Evolutionary conservation across 2,329 filamentous ascomycete species (phyloP).

Genomic region (Pseudocercospora eumusae): DNA sequence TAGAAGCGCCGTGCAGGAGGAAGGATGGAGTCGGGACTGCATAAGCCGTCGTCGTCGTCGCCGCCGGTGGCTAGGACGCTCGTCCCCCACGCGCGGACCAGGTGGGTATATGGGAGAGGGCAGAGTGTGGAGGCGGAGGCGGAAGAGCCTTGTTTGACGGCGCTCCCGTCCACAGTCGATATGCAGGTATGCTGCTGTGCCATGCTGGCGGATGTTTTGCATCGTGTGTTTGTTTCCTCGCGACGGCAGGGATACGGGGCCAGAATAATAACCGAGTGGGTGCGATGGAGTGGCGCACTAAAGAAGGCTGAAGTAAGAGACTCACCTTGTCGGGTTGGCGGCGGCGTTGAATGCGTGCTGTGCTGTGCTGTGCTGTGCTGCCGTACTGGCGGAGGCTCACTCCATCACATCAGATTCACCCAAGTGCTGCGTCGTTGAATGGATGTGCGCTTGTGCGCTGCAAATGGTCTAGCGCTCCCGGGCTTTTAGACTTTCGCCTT

Average conservation of each 20-base stretch:
- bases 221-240: slow-evolving; percentile 29
- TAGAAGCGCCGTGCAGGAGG: slow-evolving; percentile 17
- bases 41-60: slow-evolving; percentile 12
- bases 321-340: slow-evolving; percentile 27
- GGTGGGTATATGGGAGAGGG: slow-evolving; percentile 22
- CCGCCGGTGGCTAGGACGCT: slow-evolving; percentile 20
- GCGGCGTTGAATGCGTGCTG: slow-evolving; percentile 16
- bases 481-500: not conserved
- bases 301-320: slow-evolving; percentile 9
- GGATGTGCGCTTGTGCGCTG: not conserved
- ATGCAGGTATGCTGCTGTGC: slow-evolving; percentile 30
- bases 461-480: not conserved
- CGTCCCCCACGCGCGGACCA: slow-evolving; percentile 13
- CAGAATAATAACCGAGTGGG: slow-evolving; percentile 10
- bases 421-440: not conserved
- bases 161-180: slow-evolving; percentile 16
- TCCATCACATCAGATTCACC: too few species aligned
- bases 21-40: slow-evolving; percentile 5
- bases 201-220: slow-evolving; percentile 29
- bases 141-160: slow-evolving; percentile 27
- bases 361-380: too few species aligned
- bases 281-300: not conserved
- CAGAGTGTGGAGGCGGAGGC: slow-evolving; percentile 18
- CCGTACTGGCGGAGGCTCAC: slow-evolving; percentile 16
- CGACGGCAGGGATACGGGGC: slow-evolving; percentile 22